Base-by-base conservation (phyloP, 2,329 filamentous ascomycete genomes). In the Ascochyta rabiei region DNA sequence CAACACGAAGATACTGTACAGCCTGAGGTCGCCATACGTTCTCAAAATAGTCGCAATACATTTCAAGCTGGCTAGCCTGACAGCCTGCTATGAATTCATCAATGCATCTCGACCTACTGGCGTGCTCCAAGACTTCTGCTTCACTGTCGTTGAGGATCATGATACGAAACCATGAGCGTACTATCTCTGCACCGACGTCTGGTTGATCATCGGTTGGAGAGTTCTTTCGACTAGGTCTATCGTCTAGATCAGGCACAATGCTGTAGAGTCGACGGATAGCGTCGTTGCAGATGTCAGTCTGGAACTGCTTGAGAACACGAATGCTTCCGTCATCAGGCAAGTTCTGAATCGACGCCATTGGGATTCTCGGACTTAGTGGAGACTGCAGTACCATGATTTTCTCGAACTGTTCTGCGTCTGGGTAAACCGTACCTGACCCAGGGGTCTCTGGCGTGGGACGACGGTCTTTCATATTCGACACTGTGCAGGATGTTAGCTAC, bases 101-200 rank as follows among this genome's bases (percentile, higher is more conserved):
- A 2, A 71, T 70, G n/a, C 57, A 48, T n/a, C 52, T 60, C 0
- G 65, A 65, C 16, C 60, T 50, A 2, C 64, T 69, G 0, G 67
- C 68, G 38, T 62, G 66, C 34, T 68, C 64, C 0, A 70, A 34
- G 1, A 56, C 47, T 2, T 54, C 44, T 24, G 66, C 64, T 15
- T 70, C 68, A 34, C 69, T 71, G 13, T 70, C 65, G 33, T 72
- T 66, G 0, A 71, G 37, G 1, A 71, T 48, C 67, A 72, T 70
- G 30, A 72, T 71, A 1, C 68, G 54, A 24, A 72, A 70, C 69
- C 68, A 70, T 0, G 67, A 44, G 6, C 68, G 40, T 8, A 70
- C 44, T 33, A 72, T 69, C 2, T 70, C 62, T 1, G 61, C 61
- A 0, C 67, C 69, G 10, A 28, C 43, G 26, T 71, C 67, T 9